A percentile compares a stretch with the other conserved stretches of the same genome.
phyloP scores from a whole-genome alignment of 352 stramenopile genomes.

The Pythium brachiatum region DNA sequence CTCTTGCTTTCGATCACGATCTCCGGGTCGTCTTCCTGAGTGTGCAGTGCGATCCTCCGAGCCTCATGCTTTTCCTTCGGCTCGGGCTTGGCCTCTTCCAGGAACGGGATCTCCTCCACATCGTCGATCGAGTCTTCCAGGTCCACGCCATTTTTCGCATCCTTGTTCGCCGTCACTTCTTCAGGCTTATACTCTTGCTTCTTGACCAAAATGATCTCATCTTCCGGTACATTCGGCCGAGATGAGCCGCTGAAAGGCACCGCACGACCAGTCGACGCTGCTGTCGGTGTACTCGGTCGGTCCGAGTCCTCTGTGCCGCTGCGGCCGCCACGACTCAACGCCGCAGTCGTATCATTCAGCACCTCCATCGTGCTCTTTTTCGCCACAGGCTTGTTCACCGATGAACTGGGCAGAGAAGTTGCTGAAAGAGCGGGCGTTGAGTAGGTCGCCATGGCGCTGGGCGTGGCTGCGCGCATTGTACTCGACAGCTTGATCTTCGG shows the following conservation, averaged over 20 bases:
- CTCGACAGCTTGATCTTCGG: conserved; percentile 23
- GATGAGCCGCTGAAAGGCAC: conserved; percentile 54
- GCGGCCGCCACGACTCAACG: conserved; percentile 28
- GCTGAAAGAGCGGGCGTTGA: background rate
- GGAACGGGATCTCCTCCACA: conserved; percentile 76
- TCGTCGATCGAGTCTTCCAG: conserved; percentile 72
- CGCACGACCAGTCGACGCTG: conserved; percentile 34
- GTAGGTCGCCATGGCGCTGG: conserved; percentile 2
- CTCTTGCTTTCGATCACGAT: conserved; percentile 61
- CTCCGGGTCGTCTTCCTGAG: conserved; percentile 46
- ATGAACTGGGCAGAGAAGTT: background rate
- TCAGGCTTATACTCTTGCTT: conserved; percentile 46
- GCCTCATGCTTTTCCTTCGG: conserved; percentile 27
- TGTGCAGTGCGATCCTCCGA: conserved; percentile 4
- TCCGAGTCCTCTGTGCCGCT: conserved; percentile 8
- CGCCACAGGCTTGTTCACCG: background rate
- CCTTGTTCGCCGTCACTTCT: conserved; percentile 18
- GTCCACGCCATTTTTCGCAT: conserved; percentile 28
- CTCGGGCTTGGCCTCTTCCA: conserved; percentile 54
- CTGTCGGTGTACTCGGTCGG: conserved; percentile 22
- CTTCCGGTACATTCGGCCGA: conserved; percentile 55
- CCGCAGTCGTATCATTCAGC: conserved; percentile 56
- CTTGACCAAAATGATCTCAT: conserved; percentile 70
- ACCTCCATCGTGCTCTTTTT: conserved; percentile 75
- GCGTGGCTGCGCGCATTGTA: background rate